A percentile compares a stretch with the other conserved stretches of the same genome.
phyloP scores from a whole-genome alignment of 192 early-diverging fungal genomes.

The Podochytrium sp. region DNA sequence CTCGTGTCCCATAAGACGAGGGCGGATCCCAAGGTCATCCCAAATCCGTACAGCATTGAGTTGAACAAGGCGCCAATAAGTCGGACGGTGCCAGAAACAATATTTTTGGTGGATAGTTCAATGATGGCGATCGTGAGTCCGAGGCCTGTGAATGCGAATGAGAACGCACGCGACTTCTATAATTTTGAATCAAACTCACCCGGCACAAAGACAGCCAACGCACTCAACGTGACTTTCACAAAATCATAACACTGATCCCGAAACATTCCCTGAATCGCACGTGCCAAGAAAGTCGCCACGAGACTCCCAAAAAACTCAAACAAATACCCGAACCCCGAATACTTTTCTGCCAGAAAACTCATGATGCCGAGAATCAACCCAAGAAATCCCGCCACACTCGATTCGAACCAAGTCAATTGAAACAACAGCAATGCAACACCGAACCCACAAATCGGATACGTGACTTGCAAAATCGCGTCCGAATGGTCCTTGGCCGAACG shows the following conservation, averaged over 20 bases:
- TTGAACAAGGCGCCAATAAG: constrained; percentile 79
- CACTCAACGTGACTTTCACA: constrained; percentile 35
- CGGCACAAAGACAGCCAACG: constrained; percentile 48
- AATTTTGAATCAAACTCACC: too few species aligned
- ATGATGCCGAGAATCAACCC: constrained; percentile 41
- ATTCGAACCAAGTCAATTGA: constrained; percentile 43
- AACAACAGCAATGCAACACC: constrained; percentile 40
- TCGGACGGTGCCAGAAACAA: constrained; percentile 82
- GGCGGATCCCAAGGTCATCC: constrained; percentile 40
- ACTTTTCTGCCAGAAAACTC: constrained; percentile 29
- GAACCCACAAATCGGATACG: constrained; percentile 45
- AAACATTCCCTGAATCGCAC: constrained; percentile 15
- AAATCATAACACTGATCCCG: constrained; percentile 15
- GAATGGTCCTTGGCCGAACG: constrained; percentile 19
- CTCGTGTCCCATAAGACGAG: constrained; percentile 21
- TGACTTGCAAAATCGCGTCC: constrained; percentile 19
- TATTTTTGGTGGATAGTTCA: constrained; percentile 87
- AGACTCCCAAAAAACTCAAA: constrained; percentile 46
- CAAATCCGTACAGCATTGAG: constrained; percentile 64
- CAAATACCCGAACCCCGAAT: constrained; percentile 41
- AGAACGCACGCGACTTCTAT: too few species aligned
- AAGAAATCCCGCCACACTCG: constrained; percentile 29
- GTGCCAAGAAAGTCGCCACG: constrained; percentile 33
- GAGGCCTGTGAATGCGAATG: constrained; percentile 73
- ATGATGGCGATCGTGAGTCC: constrained; percentile 81